A percentile compares a stretch with the other conserved stretches of the same genome.
Evolutionary conservation across 1,284 basidiomycete species (phyloP).

Genomic region (Tetrapyrgos nigripes): DNA sequence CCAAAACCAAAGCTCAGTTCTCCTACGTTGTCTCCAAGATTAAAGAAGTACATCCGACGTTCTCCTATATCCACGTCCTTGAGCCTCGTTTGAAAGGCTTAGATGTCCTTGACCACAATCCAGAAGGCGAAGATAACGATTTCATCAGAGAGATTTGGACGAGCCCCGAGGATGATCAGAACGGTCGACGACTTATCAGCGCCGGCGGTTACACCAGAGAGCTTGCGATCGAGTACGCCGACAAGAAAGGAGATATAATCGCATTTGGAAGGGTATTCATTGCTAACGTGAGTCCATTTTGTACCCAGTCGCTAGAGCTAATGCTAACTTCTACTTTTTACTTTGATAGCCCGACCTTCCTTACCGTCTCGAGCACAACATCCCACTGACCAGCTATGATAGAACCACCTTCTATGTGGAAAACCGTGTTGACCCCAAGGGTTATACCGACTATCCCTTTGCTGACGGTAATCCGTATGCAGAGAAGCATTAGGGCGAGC

Average conservation of each 20-base stretch:
- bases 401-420: constrained; percentile 33
- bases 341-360: constrained; percentile 54
- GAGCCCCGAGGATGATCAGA: constrained; percentile 14
- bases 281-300: not conserved
- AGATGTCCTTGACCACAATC: not conserved
- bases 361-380: constrained; percentile 37
- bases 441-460: constrained; percentile 46
- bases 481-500: not conserved
- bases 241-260: constrained; percentile 37
- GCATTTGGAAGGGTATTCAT: not conserved
- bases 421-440: constrained; percentile 27
- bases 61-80: constrained; percentile 56
- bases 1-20: too few relatives aligned
- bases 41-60: constrained; percentile 36
- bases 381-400: constrained; percentile 32
- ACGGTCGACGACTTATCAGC: constrained; percentile 39
- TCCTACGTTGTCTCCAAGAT: constrained; percentile 32
- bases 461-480: not conserved
- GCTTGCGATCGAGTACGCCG: constrained; percentile 29
- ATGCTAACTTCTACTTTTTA: too few relatives aligned
- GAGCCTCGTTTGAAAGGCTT: constrained; percentile 35
- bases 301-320: not conserved
- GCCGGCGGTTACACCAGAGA: constrained; percentile 38
- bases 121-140: constrained; percentile 24
- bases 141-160: constrained; percentile 41